A percentile compares a stretch with the other conserved stretches of the same genome.
Evolutionary conservation across 225 moss, liverwort and hornwort genomes (phyloP).

Genomic region (Physcomitrellopsis africana): DNA sequence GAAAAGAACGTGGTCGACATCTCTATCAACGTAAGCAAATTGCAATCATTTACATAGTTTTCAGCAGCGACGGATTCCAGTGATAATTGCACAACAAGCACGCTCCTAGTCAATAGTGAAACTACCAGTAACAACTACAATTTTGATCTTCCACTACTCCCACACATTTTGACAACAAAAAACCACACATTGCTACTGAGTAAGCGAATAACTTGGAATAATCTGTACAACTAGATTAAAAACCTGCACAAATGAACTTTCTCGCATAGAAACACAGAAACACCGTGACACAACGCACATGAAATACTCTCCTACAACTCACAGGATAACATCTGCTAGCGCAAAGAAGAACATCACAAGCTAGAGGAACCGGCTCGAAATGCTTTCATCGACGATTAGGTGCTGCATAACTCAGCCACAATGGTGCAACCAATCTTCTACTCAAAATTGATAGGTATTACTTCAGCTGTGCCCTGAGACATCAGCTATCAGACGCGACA

Average conservation of each 20-base stretch:
- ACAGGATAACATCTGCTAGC: too few species aligned
- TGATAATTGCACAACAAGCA: neutral
- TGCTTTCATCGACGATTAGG: neutral
- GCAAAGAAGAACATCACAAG: too few species aligned
- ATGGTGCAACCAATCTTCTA: neutral
- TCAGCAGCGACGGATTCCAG: neutral
- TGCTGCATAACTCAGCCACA: neutral
- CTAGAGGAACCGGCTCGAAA: too few species aligned
- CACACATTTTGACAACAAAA: neutral
- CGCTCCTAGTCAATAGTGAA: neutral
- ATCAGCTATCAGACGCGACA: neutral
- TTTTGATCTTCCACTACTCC: slow-evolving; percentile 19
- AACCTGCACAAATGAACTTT: neutral
- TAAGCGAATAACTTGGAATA: neutral
- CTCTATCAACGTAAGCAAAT: slow-evolving; percentile 13
- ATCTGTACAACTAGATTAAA: slow-evolving; percentile 1
- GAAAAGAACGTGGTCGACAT: slow-evolving; percentile 9
- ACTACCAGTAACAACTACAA: neutral
- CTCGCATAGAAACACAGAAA: too few species aligned
- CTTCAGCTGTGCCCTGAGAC: neutral
- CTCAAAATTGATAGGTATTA: slow-evolving; percentile 1
- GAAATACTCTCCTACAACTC: neutral
- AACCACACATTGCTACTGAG: neutral
- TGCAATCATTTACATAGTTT: neutral
- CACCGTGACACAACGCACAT: too few species aligned